Evolutionary conservation across 1,284 basidiomycete species (phyloP).

Genomic region (Apiotrichum siamense): DNA sequence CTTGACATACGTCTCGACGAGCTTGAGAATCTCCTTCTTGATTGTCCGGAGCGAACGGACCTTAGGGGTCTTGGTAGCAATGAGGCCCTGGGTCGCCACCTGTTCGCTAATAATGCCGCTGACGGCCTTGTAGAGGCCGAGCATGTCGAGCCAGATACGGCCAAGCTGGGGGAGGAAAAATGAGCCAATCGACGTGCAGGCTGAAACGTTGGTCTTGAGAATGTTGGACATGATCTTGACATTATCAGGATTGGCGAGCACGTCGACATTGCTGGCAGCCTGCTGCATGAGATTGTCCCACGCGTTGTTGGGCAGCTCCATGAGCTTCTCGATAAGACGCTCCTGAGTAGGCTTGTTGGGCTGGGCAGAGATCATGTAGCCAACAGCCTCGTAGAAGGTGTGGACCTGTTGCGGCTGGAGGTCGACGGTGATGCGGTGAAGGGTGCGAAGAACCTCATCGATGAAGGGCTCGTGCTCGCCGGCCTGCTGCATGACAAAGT

Average conservation of each 20-base stretch:
- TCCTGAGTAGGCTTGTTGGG: constrained; percentile 97
- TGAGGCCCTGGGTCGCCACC: constrained; percentile 74
- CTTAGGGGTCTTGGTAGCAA: constrained; percentile 97
- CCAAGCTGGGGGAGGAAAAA: constrained; percentile 97
- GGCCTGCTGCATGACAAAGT: constrained; percentile 98
- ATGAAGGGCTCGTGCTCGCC: constrained; percentile 97
- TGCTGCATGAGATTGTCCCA: constrained; percentile 98
- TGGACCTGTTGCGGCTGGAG: constrained; percentile 92
- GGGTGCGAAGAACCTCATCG: constrained; percentile 87
- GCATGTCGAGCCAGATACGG: constrained; percentile 95
- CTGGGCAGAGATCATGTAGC: constrained; percentile 99
- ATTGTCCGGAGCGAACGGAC: constrained; percentile 90
- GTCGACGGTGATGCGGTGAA: constrained; percentile 94
- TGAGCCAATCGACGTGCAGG: constrained; percentile 92
- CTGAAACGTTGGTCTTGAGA: constrained; percentile 96
- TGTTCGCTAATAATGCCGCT: constrained; percentile 96
- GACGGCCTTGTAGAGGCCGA: constrained; percentile 95
- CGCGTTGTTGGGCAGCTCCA: constrained; percentile 96
- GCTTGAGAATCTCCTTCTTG: constrained; percentile 96
- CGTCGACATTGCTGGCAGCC: constrained; percentile 87
- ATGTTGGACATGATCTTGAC: constrained; percentile 97
- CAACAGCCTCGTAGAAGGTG: constrained; percentile 96
- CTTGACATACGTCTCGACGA: constrained; percentile 96
- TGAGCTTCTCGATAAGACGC: constrained; percentile 86
- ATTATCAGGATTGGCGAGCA: constrained; percentile 84